Percentiles rank a stretch among this genome's conserved stretches.
Conservation (phyloP, 805 yeast species). For the Sungouiella thailandica region DNA sequence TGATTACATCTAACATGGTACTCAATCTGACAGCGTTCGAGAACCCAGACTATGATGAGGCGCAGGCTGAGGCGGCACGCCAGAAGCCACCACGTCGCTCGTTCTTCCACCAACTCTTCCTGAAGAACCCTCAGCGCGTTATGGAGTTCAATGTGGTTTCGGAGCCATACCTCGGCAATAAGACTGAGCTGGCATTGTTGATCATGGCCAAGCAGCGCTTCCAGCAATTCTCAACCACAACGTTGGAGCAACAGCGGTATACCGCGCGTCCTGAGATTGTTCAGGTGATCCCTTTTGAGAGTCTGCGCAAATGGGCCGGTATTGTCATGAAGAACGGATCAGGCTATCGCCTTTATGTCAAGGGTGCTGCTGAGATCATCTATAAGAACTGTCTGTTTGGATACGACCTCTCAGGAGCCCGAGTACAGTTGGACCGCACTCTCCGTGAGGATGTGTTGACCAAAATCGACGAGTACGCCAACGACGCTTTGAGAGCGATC, state of each 20-base stretch:
- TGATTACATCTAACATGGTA: constrained; percentile 51
- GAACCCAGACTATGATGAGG: constrained; percentile 43
- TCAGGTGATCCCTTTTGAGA: constrained; percentile 86
- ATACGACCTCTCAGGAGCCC: constrained; percentile 23
- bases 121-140: constrained; percentile 8
- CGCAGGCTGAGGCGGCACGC: constrained; percentile 19
- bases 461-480: constrained; percentile 54
- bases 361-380: constrained; percentile 94
- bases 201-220: constrained; percentile 59
- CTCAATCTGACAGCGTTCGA: constrained; percentile 91
- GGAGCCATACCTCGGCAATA: constrained; percentile 81
- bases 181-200: constrained; percentile 88
- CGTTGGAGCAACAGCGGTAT: constrained; percentile 40
- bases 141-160: constrained; percentile 13
- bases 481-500: constrained; percentile 79
- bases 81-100: constrained; percentile 26
- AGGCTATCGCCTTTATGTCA: constrained; percentile 60
- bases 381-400: constrained; percentile 51
- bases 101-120: constrained; percentile 23
- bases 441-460: constrained; percentile 26
- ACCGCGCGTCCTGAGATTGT: constrained; percentile 34
- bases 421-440: constrained; percentile 23
- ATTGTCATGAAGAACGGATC: constrained; percentile 50
- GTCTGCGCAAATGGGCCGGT: constrained; percentile 90
- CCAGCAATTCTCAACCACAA: constrained; percentile 35